Conservation (phyloP, 805 yeast species). For the Teunomyces pallodes region DNA sequence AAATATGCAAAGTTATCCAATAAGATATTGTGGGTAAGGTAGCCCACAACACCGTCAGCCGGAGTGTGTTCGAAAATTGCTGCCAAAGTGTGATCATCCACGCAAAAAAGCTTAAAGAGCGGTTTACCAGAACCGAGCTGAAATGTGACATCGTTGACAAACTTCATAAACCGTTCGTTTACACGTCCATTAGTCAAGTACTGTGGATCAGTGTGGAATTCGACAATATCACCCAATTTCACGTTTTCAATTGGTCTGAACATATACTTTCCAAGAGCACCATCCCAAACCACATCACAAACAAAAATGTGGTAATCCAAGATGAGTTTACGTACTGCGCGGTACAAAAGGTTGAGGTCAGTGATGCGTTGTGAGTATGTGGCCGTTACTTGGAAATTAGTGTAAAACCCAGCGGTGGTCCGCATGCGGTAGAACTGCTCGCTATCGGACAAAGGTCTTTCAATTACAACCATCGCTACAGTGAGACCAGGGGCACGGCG, state of each 20-base stretch:
- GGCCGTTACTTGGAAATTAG: slow-evolving; percentile 34
- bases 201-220: slow-evolving; percentile 8
- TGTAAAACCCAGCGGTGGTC: slow-evolving; percentile 25
- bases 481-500: too few relatives aligned
- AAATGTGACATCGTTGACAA: slow-evolving; percentile 19
- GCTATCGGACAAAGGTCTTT: slow-evolving; percentile 26
- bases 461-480: slow-evolving; percentile 8
- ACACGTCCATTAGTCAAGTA: slow-evolving; percentile 15
- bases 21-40: slow-evolving; percentile 33
- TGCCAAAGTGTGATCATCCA: slow-evolving; percentile 21
- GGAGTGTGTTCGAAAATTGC: slow-evolving; percentile 36
- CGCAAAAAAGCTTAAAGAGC: slow-evolving; percentile 25
- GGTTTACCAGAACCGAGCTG: slow-evolving; percentile 22
- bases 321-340: slow-evolving; percentile 29
- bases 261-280: slow-evolving; percentile 7
- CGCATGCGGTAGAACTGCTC: slow-evolving; percentile 38
- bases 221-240: slow-evolving; percentile 25
- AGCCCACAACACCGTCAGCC: slow-evolving; percentile 38
- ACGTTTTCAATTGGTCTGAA: slow-evolving; percentile 24
- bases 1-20: slow-evolving; percentile 24
- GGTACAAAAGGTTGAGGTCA: slow-evolving; percentile 15
- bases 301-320: slow-evolving; percentile 33
- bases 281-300: slow-evolving; percentile 28
- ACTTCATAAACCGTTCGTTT: slow-evolving; percentile 29
- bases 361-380: slow-evolving; percentile 23